Base-by-base conservation (phyloP, 192 early-diverging fungal genomes). In the Backusella morwellensis region DNA sequence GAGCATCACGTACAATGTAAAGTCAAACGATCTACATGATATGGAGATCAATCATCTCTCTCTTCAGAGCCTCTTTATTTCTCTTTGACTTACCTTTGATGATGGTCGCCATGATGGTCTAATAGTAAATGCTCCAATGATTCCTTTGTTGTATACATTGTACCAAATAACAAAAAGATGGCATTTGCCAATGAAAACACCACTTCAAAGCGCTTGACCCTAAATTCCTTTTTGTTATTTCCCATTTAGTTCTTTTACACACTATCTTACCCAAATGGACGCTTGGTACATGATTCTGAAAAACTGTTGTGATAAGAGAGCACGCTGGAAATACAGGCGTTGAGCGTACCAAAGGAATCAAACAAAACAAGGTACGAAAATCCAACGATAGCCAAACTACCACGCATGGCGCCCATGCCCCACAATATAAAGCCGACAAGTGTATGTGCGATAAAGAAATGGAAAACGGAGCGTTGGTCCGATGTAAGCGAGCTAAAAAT, bases 101-200 rank as follows among this genome's bases (percentile, higher is more conserved):
- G 70, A 72, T 72, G 70, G 2, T 23, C 41, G 6, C 3, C 68
- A 82, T 81, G 42, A 84, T 82, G 41, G 80, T 87, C 86, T 26
- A 90, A 81, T 73, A 90, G 81, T 19, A 88, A 73, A 75, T 90
- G 89, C 68, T 90, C 89, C n/a, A 90, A 71, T 26, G 86, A 85
- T 77, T 90, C 89, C 70, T 90, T 90, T 15, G 85, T 80, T 67
- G 82, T 86, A 72, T 88, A 85, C 86, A 90, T 88, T 21, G 86
- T 86, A 36, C 83, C 84, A 68, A 90, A 90, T 69, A 90, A 66
- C 29, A 90, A 79, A 54, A 84, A 90, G 50, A 90, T 84, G 8
- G 81, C 81, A 40, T 78, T 86, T 15, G 78, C 84, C 66, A 90
- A 47, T 15, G 85, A 86, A 80, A 88, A 83, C 40, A 90, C 71